Evolutionary conservation across 306 rosid genomes (phyloP).

Genomic region (Potentilla sterilis): DNA sequence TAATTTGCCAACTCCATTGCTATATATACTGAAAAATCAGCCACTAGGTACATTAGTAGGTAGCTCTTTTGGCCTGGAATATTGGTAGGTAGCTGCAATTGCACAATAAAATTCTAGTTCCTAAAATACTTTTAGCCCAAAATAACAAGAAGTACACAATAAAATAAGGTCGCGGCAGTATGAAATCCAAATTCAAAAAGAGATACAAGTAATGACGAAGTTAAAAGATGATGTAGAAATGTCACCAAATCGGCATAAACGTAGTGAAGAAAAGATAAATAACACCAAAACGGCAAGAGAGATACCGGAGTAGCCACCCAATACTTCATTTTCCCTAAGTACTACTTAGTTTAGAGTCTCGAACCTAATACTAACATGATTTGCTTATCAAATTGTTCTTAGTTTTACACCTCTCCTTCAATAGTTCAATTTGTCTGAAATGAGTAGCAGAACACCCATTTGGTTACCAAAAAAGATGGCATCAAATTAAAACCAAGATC

Average conservation of each 20-base stretch:
- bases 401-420: background rate
- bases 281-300: background rate
- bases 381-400: background rate
- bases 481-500: background rate
- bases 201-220: background rate
- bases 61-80: background rate
- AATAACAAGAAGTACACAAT: background rate
- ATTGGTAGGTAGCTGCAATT: slow-evolving; percentile 2
- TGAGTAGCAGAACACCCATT: background rate
- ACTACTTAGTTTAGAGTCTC: background rate
- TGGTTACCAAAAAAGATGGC: background rate
- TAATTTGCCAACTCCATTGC: background rate
- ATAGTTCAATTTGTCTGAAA: background rate
- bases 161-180: background rate
- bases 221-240: background rate
- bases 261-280: background rate
- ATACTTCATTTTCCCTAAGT: background rate
- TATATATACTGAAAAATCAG: background rate
- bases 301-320: background rate
- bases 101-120: background rate
- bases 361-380: background rate
- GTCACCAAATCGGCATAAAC: background rate
- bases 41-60: background rate
- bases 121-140: background rate
- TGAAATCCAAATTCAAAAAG: background rate